A percentile compares a stretch with the other conserved stretches of the same genome.
Conservation (phyloP, 371 early-diverging fungal species). For the Mortierella sp. region DNA sequence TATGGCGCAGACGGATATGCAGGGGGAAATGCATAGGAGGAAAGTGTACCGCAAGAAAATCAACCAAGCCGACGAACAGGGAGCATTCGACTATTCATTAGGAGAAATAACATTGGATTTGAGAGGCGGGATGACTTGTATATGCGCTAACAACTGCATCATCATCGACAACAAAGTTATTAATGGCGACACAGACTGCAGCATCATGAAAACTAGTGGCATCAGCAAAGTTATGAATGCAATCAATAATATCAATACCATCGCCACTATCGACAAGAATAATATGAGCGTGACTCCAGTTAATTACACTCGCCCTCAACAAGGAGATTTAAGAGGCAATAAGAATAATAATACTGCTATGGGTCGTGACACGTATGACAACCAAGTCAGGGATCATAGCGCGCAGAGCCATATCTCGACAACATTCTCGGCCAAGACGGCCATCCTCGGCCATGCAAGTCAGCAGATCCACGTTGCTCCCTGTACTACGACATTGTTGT, state of each 20-base stretch:
- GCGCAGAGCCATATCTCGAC: conserved; percentile 10
- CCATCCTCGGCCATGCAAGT: background rate
- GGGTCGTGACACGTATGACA: conserved; percentile 16
- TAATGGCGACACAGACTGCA: background rate
- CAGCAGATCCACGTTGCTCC: conserved; percentile 4
- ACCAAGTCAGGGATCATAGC: background rate
- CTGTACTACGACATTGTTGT: background rate
- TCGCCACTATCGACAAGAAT: background rate
- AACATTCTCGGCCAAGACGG: conserved; percentile 2
- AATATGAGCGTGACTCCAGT: background rate
- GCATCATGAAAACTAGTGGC: background rate
- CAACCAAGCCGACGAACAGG: background rate
- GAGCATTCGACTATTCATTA: conserved; percentile 5
- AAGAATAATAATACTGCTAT: too few species aligned
- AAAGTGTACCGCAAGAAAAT: background rate
- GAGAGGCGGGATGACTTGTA: conserved; percentile 2
- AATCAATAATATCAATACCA: background rate
- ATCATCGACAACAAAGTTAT: background rate
- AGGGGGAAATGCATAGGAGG: background rate
- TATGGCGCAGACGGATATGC: conserved; percentile 3
- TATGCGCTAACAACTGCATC: conserved; percentile 4
- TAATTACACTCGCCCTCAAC: background rate
- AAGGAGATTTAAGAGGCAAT: background rate
- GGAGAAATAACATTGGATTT: background rate
- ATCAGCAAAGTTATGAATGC: background rate